These are phyloP conservation scores for Crepidotus variabilis DNA, from an alignment of 768 basidiomycete genomes.

Conservation along the genomic window DNA sequence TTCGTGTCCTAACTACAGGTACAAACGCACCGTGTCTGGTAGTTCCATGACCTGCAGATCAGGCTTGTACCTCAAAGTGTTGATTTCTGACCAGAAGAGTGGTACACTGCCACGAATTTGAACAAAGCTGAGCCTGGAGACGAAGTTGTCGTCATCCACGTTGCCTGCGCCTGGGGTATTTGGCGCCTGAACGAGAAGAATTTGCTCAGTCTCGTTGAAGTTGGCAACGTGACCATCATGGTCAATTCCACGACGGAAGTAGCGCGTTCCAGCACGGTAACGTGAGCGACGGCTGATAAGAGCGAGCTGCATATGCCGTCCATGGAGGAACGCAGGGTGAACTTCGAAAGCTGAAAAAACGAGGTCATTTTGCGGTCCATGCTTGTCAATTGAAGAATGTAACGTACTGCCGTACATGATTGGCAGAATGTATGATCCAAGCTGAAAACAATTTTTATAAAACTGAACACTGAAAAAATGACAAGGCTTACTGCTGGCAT, in stretches of 20 bases:
- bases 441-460: conserved; percentile 36
- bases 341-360: conserved; percentile 73
- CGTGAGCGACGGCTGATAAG: conserved; percentile 94
- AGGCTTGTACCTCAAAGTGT: conserved; percentile 92
- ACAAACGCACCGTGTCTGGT: conserved; percentile 66
- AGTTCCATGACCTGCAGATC: conserved; percentile 96
- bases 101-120: conserved; percentile 95
- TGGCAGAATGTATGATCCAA: conserved; percentile 86
- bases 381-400: background rate
- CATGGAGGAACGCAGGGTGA: conserved; percentile 69
- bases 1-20: background rate
- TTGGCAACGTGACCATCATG: conserved; percentile 88
- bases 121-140: conserved; percentile 76
- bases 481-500: conserved; percentile 47
- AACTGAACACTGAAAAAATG: too few species aligned
- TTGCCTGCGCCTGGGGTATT: conserved; percentile 35
- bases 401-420: conserved; percentile 91
- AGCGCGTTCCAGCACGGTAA: conserved; percentile 93
- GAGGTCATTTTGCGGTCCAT: conserved; percentile 4
- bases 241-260: conserved; percentile 94
- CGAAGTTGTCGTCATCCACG: conserved; percentile 41
- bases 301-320: conserved; percentile 74
- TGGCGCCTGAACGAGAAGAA: conserved; percentile 72
- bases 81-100: conserved; percentile 95
- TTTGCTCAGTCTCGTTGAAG: conserved; percentile 97